A percentile compares a stretch with the other conserved stretches of the same genome.
phyloP scores from a whole-genome alignment of 306 rosid genomes.

The Quillaja saponaria region DNA sequence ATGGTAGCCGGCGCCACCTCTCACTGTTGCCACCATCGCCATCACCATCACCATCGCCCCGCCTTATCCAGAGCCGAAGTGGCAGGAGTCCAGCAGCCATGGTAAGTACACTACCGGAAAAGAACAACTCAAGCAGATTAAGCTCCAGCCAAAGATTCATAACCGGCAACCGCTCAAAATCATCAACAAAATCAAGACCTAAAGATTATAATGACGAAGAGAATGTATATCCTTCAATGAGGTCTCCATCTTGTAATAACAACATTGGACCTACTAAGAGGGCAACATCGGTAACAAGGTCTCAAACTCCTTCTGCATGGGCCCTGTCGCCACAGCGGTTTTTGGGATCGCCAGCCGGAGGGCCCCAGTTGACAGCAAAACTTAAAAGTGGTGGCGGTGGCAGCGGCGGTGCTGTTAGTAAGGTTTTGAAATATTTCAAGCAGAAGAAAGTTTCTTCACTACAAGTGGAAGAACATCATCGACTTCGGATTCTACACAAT shows the following conservation, averaged over 20 bases:
- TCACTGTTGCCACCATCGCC: conserved; percentile 17
- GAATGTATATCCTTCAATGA: not conserved
- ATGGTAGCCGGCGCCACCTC: conserved; percentile 20
- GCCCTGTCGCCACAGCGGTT: conserved; percentile 72
- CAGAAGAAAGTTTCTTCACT: conserved; percentile 47
- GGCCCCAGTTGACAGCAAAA: conserved; percentile 15
- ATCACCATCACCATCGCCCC: conserved; percentile 29
- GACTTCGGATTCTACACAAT: conserved; percentile 55
- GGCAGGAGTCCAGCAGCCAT: conserved; percentile 22
- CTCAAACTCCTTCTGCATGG: conserved; percentile 83
- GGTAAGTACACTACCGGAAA: conserved; percentile 28
- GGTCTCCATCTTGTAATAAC: conserved; percentile 13
- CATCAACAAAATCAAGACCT: conserved; percentile 43
- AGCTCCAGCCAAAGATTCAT: conserved; percentile 36
- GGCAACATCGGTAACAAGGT: not conserved
- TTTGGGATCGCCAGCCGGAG: conserved; percentile 11
- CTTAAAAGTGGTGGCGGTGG: not conserved
- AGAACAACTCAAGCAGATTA: conserved; percentile 22
- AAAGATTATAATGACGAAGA: conserved; percentile 25
- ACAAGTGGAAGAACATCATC: conserved; percentile 60
- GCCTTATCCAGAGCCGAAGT: conserved; percentile 54
- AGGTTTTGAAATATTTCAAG: conserved; percentile 66
- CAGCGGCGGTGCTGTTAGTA: conserved; percentile 33
- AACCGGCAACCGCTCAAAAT: conserved; percentile 40
- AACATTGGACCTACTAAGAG: conserved; percentile 35